Percentiles rank a stretch among this genome's conserved stretches.
Conservation (phyloP, 1,139 yeast genomes). For the Yamadazyma spencermartinsiae region DNA sequence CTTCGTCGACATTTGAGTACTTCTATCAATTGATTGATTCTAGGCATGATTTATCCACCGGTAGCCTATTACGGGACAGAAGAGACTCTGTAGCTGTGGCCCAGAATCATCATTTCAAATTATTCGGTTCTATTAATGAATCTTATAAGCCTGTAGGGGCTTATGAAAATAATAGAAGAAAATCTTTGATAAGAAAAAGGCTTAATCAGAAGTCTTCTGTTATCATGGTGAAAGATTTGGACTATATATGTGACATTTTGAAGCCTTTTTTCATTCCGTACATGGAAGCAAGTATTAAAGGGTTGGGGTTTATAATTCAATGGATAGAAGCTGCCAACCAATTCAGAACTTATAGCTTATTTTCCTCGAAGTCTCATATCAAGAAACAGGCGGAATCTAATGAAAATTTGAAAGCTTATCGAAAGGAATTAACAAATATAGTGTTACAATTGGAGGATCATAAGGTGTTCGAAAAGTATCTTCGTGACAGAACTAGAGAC, state of each 20-base stretch:
- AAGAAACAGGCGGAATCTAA: slow-evolving; percentile 20
- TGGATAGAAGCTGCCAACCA: slow-evolving; percentile 36
- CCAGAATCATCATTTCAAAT: slow-evolving; percentile 21
- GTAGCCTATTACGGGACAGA: slow-evolving; percentile 20
- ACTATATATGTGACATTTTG: slow-evolving; percentile 24
- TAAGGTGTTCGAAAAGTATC: slow-evolving; percentile 16
- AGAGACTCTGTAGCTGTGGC: slow-evolving; percentile 17
- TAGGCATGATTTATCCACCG: slow-evolving; percentile 15
- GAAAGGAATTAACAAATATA: slow-evolving; percentile 10
- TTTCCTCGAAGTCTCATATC: slow-evolving; percentile 16
- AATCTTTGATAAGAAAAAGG: slow-evolving; percentile 22
- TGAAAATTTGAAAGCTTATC: slow-evolving; percentile 17
- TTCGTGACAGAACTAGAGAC: slow-evolving; percentile 15
- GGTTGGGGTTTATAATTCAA: slow-evolving; percentile 18
- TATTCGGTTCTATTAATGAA: slow-evolving; percentile 29
- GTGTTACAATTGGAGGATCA: slow-evolving; percentile 16
- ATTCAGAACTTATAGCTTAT: slow-evolving; percentile 24
- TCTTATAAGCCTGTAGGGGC: slow-evolving; percentile 34
- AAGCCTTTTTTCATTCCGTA: slow-evolving; percentile 20
- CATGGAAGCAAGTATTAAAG: slow-evolving; percentile 20
- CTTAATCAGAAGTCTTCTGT: slow-evolving; percentile 19
- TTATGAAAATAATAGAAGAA: slow-evolving; percentile 27
- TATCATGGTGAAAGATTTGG: slow-evolving; percentile 25
- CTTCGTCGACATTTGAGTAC: slow-evolving; percentile 30
- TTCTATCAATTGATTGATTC: slow-evolving; percentile 33